Evolutionary conservation across 1,284 basidiomycete genomes (phyloP), one percentile per base, ranked within the genome.

Genomic region (Cystobasidiaceae sp.): DNA sequence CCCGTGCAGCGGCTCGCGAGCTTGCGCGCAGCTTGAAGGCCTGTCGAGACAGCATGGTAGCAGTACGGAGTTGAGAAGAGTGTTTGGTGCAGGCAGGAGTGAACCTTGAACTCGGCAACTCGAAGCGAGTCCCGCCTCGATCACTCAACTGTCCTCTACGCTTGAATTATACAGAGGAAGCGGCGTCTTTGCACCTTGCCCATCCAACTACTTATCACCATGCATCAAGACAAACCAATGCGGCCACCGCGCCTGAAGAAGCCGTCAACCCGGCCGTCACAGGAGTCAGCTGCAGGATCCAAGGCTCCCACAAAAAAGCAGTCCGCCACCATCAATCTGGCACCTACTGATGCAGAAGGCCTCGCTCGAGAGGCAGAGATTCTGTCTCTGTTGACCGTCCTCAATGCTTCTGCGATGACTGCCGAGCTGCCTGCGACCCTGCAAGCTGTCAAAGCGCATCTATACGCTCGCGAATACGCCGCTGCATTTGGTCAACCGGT

Each of bases 381-480:
- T 17, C 52, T 64, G 48, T 46, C 51, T 17, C 34, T 64, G 30
- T 25, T 64, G 51, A 64, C 61, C 27, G 48, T 43, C 3, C 27
- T 64, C n/a, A 64, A 56, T 28, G 43, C 19, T 28, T 32, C 61
- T 27, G 61, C 41, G 28, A 55, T 64, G 51, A 48, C 55, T 28
- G 52, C 25, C 15, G 61, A 64, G 25, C 21, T 64, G 33, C 61
- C 39, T 23, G 52, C 52, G n/a, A 64, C 61, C 3, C 32, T 64
- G 27, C 61, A 64, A 41, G 61, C 61, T 8, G 52, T 64, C 27
- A 64, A 64, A 41, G 61, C 51, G 17, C 49, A 51, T 21, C 21
- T 64, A 21, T 64, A 46, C 56, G 51, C 52, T n/a, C 39, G 61
- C 3, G 52, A 64, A n/a, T 64, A 64, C 41, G 19, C 61, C 39